A percentile compares a stretch with the other conserved stretches of the same genome.
phyloP scores from a whole-genome alignment of 192 early-diverging fungal species.

The Coemansia sp. region DNA sequence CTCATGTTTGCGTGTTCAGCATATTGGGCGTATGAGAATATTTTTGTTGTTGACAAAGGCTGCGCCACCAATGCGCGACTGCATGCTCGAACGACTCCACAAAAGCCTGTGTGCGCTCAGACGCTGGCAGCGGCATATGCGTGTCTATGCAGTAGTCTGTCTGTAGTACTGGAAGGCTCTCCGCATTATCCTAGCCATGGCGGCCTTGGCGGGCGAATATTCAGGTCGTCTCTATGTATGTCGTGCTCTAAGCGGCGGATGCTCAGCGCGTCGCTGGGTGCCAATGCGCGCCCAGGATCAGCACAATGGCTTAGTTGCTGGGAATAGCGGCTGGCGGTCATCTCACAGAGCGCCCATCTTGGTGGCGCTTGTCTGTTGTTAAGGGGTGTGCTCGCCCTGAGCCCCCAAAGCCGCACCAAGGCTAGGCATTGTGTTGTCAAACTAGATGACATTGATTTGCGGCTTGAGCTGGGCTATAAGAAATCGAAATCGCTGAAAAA shows the following conservation, averaged over 20 bases:
- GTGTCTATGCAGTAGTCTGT: neutral
- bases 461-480: neutral
- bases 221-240: neutral
- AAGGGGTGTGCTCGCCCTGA: neutral
- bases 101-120: neutral
- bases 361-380: neutral
- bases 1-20: neutral
- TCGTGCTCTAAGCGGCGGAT: neutral
- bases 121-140: neutral
- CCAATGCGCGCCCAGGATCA: neutral
- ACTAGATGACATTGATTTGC: conserved; percentile 5
- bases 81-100: neutral
- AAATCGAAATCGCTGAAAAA: neutral
- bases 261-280: neutral
- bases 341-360: neutral
- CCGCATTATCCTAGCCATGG: too few species aligned
- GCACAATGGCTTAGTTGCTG: conserved; percentile 1
- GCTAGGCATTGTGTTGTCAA: conserved; percentile 5
- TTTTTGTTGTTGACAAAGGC: neutral
- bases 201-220: neutral
- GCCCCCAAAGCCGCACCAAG: neutral
- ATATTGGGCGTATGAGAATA: neutral
- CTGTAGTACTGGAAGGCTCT: too few species aligned
- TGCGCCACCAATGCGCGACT: neutral
- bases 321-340: conserved; percentile 5